Evolutionary conservation across 2,329 filamentous ascomycete genomes (phyloP), one percentile per base, ranked within the genome.

Genomic region (Pestalotiopsis sp.): DNA sequence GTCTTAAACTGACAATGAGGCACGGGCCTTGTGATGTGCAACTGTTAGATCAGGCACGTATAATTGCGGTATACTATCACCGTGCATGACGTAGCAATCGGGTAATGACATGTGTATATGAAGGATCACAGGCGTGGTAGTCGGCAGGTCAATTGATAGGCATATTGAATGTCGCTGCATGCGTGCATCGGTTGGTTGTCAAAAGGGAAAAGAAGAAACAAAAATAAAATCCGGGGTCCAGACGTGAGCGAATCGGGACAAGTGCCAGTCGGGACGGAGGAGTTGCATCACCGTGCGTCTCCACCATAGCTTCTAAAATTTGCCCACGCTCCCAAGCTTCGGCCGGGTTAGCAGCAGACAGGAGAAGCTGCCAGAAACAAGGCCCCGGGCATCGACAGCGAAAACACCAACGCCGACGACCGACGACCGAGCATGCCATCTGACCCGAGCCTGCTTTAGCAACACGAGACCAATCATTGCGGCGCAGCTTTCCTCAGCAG

Each of bases 211-310:
- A 31, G 31, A 31, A 31, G 31, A 31, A 31, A 31, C 31, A 31
- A 31, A 9, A 52, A n/a, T n/a, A 59, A 59, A 59, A 59, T 59
- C 57, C 57, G 23, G 57, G 23, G 57, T 59, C 57, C 27, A 27
- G 23, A 9, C 5, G 23, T 17, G 27, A 23, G 4, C 57, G 57
- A 62, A 62, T 62, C 31, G 59, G 59, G 59, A 23, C n/a, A 62
- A 62, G 59, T 36, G 59, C 59, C 11, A 59, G 23, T 64, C 61
- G 61, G 61, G 31, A 64, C 61, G 61, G 61, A 23, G 38, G 40
- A 64, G 59, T 49, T 64, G 61, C 61, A 64, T 64, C 61, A 64
- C 61, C 61, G 61, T 64, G 61, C 61, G 52, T 23, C 61, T 64
- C 61, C 61, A 64, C 61, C 61, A 52, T 17, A 49, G 36, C 61